These are phyloP conservation scores for Cercophora newfieldiana DNA, from an alignment of 495 filamentous ascomycete species.

Conservation along the genomic window DNA sequence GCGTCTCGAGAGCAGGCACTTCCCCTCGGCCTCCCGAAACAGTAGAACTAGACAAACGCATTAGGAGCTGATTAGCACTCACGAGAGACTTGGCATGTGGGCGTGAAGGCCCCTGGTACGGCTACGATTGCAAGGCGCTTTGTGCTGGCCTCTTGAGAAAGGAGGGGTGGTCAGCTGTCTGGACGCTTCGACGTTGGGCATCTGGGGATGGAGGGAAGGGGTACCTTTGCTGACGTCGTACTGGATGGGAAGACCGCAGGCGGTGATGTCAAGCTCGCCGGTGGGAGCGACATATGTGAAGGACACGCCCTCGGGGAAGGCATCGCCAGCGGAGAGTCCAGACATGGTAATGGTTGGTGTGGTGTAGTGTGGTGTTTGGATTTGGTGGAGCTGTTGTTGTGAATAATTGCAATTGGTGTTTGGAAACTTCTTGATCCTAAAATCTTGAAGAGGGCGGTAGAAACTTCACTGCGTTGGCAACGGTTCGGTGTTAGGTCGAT, in stretches of 20 bases:
- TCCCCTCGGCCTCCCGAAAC: no score
- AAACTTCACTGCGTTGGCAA: no score
- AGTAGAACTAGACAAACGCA: no score
- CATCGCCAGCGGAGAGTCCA: slow-evolving; percentile 74
- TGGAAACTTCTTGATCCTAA: neutral
- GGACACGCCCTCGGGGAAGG: slow-evolving; percentile 74
- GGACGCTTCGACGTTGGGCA: neutral
- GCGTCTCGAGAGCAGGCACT: no score
- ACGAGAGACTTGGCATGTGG: no score
- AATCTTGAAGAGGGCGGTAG: neutral
- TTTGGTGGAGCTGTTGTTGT: no score
- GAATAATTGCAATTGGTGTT: no score
- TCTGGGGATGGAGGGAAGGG: neutral
- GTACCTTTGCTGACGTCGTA: slow-evolving; percentile 77
- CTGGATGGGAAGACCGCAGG: slow-evolving; percentile 75
- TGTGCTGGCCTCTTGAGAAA: slow-evolving; percentile 63
- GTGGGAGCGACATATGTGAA: slow-evolving; percentile 80
- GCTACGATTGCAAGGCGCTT: slow-evolving; percentile 93
- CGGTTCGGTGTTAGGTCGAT: no score
- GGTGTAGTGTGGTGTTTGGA: no score
- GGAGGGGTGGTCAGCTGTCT: neutral
- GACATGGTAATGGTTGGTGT: slow-evolving; percentile 57
- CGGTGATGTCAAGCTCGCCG: slow-evolving; percentile 63
- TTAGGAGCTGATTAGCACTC: no score
- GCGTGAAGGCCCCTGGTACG: slow-evolving; percentile 94